Percentiles rank a stretch among this genome's conserved stretches.
phyloP scores from a whole-genome alignment of 441 rosid genomes.

The Pelargonium cotyledonis region DNA sequence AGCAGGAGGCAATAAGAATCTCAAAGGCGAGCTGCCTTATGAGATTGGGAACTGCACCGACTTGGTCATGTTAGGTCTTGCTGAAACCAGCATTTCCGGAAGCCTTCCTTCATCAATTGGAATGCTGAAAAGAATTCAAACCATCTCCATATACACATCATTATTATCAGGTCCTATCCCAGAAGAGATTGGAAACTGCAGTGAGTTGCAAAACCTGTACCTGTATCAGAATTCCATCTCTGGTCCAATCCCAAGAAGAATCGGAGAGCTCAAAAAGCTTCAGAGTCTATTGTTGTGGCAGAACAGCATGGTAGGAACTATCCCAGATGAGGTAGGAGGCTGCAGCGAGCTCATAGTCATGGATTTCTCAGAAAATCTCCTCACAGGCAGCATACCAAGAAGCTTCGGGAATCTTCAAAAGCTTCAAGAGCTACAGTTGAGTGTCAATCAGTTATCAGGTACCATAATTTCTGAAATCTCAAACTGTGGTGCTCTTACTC shows the following conservation, averaged over 20 bases:
- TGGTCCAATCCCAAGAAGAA: slow-evolving; percentile 52
- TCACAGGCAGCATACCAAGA: slow-evolving; percentile 67
- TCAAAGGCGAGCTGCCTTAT: slow-evolving; percentile 73
- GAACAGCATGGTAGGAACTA: slow-evolving; percentile 66
- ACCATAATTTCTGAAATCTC: slow-evolving; percentile 59
- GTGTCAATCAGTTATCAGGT: slow-evolving; percentile 77
- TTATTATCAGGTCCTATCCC: slow-evolving; percentile 73
- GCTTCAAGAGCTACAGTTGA: slow-evolving; percentile 80
- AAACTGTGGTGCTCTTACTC: slow-evolving; percentile 54
- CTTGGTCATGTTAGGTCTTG: slow-evolving; percentile 74
- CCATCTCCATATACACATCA: slow-evolving; percentile 66
- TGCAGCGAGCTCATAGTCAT: slow-evolving; percentile 58
- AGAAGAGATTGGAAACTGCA: slow-evolving; percentile 73
- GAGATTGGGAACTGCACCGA: slow-evolving; percentile 83
- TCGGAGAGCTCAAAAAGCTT: slow-evolving; percentile 65
- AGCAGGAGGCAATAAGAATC: slow-evolving; percentile 83
- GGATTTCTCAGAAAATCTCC: slow-evolving; percentile 70
- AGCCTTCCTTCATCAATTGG: slow-evolving; percentile 67
- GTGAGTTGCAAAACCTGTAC: slow-evolving; percentile 70
- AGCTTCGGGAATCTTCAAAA: slow-evolving; percentile 61
- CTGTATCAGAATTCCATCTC: slow-evolving; percentile 80
- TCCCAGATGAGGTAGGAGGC: slow-evolving; percentile 59
- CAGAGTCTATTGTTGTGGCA: slow-evolving; percentile 75
- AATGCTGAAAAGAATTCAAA: slow-evolving; percentile 57
- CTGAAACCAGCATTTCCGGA: slow-evolving; percentile 87